Evolutionary conservation across 805 yeast genomes (phyloP), one percentile per base, ranked within the genome.

Genomic region (Metschnikowia hibisci): DNA sequence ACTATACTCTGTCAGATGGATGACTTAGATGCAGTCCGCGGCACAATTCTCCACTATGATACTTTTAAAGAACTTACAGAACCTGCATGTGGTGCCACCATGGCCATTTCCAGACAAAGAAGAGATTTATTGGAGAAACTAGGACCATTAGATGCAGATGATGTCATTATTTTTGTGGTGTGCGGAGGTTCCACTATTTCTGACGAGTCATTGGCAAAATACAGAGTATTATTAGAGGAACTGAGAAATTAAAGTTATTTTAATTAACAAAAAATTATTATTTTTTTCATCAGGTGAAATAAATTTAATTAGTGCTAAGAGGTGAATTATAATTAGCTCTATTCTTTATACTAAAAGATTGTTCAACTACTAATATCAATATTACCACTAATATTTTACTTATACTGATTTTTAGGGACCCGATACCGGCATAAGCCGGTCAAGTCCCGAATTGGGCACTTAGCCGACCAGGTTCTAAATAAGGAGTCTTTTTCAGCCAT

Each of bases 61-160:
- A 78, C 76, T 41, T 78, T 69, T 48, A 73, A 74, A 44, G 65
- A 67, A 41, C 63, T 80, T 26, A 76, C 80, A 0, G 88, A 83
- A 56, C 87, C 87, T 0, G 88, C 88, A 1, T 83, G 88, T 60
- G 87, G 87, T 4, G 84, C 85, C 3, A 77, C 87, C 0, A 57
- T 82, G 16, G 73, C 82, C 14, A 67, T 80, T 10, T 73, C 71
- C 20, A 74, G 69, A 51, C 54, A 69, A 34, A 58, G 58, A 43
- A 32, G 56, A 12, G 63, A 58, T 7, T 45, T 66, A 23, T 44
- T 73, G 27, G 45, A 50, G 22, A 36, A 47, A 16, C 56, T 62
- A 32, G 58, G 57, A 3, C 47, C 60, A 30, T 53, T 75, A 40
- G 32, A 52, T 3, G 33, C 56, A 4, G 75, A 77, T 34, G 73